Base-by-base conservation (phyloP, 805 yeast genomes). In the Lipomyces spencermartinsiae region DNA sequence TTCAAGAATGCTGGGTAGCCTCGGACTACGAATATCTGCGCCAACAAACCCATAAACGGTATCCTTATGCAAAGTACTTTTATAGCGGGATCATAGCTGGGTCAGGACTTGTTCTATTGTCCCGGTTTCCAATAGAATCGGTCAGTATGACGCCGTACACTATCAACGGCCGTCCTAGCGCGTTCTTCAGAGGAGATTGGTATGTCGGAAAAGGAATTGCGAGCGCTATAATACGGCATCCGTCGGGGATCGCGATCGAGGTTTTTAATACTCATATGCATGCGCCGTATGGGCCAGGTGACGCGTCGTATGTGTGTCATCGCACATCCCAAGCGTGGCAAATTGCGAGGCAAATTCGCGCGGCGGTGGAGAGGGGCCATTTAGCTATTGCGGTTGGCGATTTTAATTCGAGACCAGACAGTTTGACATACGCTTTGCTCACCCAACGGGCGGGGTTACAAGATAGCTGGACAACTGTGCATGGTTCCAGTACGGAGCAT, bases 291-390 rank as follows among this genome's bases (percentile, higher is more conserved):
- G 84, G 95, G 0, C 79, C 81, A 0, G 98, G 98, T 1, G 97
- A 93, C 78, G 96, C 96, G 1, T 90, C 93, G 1, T 95, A 95
- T 76, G 82, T 88, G 2, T 91, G 97, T 73, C 98, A 95, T 76
- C 82, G 99, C 60, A 88, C 97, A 0, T 86, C 95, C 66, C 99
- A 95, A 78, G 98, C 98, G 0, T 95, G 98, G 98, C 97, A 93
- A 77, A 86, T 95, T 77, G 84, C 95, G 43, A 85, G 86, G 62
- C 68, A 93, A 46, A 87, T 90, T 0, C 83, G 83, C 19, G 78
- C 87, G 49, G 84, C 93, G 58, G 82, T 83, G 58, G 82, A 81
- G 64, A 89, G 94, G 0, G 97, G 98, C 0, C 90, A 92, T 77
- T 89, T 93, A 0, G 94, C 91, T 0, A 84, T 95, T 37, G 87